Conservation (phyloP, 1,284 basidiomycete species). For the Apiotrichum veenhuisii region DNA sequence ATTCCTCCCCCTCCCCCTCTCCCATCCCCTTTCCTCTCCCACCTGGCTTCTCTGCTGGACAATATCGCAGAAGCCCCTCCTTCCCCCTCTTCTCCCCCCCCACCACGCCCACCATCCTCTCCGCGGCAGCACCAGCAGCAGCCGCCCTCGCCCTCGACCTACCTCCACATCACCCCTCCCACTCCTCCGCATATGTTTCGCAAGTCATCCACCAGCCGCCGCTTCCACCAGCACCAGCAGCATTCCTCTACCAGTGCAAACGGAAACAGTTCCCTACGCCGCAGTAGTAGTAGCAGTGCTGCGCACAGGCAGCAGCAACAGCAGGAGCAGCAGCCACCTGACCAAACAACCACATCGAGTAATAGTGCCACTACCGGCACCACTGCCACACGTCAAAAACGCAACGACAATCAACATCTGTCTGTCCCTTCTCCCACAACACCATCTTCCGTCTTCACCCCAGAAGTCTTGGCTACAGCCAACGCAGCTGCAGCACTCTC, state of each 20-base stretch:
- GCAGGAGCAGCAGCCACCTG: no score
- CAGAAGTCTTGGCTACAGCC: background rate
- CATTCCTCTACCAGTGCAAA: no score
- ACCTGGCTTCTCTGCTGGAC: background rate
- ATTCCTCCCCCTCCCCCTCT: constrained; percentile 1
- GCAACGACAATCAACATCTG: background rate
- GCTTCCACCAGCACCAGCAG: no score
- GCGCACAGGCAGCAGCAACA: no score
- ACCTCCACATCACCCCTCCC: no score
- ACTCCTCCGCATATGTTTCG: no score
- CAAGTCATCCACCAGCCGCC: background rate
- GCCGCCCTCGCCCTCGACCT: background rate
- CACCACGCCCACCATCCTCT: background rate
- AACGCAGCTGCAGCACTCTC: background rate
- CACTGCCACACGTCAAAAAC: background rate
- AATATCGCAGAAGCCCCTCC: background rate
- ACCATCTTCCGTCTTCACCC: background rate
- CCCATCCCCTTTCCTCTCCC: constrained; percentile 2
- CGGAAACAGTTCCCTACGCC: no score
- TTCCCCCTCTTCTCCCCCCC: background rate
- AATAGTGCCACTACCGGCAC: background rate
- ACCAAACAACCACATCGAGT: background rate
- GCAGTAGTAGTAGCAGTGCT: no score
- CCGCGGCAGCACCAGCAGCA: background rate
- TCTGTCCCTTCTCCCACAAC: background rate